Conservation (phyloP, 1,284 basidiomycete species). For the Inonotus hispidus region DNA sequence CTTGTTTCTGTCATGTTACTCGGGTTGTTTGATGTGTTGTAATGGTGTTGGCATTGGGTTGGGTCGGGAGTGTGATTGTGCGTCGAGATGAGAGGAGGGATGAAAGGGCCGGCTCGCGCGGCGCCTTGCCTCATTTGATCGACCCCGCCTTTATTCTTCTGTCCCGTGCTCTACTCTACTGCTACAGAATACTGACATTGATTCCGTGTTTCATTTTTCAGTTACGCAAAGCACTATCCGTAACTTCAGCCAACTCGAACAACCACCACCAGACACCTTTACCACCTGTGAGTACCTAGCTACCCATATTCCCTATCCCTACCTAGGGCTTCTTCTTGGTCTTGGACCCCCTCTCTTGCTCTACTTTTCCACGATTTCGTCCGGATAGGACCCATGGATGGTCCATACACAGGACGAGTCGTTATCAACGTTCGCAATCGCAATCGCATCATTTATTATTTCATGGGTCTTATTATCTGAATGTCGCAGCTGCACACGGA, state of each 20-base stretch:
- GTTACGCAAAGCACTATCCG: conserved; percentile 17
- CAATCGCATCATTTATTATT: too few relatives aligned
- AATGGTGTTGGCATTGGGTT: too few relatives aligned
- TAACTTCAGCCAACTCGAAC: conserved; percentile 15
- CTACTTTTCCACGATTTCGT: background rate
- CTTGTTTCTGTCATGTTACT: background rate
- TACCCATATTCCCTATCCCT: background rate
- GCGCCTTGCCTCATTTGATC: background rate
- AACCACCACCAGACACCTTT: background rate
- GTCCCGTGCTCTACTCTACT: background rate
- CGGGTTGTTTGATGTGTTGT: background rate
- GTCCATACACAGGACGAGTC: too few relatives aligned
- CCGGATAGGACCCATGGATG: too few relatives aligned
- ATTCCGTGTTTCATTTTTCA: background rate
- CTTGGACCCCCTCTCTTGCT: background rate
- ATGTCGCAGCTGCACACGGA: too few relatives aligned
- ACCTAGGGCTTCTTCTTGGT: background rate
- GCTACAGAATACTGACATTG: background rate
- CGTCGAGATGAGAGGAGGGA: background rate
- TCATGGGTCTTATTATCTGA: too few relatives aligned
- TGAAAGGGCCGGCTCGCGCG: background rate
- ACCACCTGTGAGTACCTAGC: conserved; percentile 1
- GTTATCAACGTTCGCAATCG: too few relatives aligned
- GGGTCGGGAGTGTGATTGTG: background rate
- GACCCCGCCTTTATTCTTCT: background rate